Percentiles rank a stretch among this genome's conserved stretches.
phyloP scores from a whole-genome alignment of 2,329 filamentous ascomycete genomes.

The Monilinia fructigena region DNA sequence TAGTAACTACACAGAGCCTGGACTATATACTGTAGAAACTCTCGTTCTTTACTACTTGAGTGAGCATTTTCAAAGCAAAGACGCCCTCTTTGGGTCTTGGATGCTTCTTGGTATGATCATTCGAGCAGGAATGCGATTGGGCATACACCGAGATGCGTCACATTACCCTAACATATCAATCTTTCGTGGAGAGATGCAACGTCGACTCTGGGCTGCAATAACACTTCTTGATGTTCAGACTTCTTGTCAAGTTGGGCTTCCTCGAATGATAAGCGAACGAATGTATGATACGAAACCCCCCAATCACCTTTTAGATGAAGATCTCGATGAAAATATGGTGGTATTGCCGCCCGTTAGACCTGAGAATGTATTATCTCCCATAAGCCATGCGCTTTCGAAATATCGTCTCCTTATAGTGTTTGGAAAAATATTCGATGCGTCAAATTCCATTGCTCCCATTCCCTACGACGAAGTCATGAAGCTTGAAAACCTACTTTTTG shows the following conservation, averaged over 20 bases:
- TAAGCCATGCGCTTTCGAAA: slow-evolving; percentile 55
- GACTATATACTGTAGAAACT: slow-evolving; percentile 49
- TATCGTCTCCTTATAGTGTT: slow-evolving; percentile 49
- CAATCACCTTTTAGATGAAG: slow-evolving; percentile 62
- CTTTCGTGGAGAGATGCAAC: slow-evolving; percentile 61
- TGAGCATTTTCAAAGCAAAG: slow-evolving; percentile 52
- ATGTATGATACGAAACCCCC: slow-evolving; percentile 63
- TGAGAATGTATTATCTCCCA: slow-evolving; percentile 54
- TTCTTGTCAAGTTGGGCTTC: slow-evolving; percentile 66
- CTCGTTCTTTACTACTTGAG: slow-evolving; percentile 53
- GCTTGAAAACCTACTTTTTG: slow-evolving; percentile 48
- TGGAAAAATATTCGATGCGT: slow-evolving; percentile 51
- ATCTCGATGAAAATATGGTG: slow-evolving; percentile 57
- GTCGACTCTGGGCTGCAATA: slow-evolving; percentile 55
- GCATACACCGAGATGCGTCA: slow-evolving; percentile 55
- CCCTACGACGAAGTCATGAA: slow-evolving; percentile 51
- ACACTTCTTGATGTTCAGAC: slow-evolving; percentile 61
- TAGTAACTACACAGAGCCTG: slow-evolving; percentile 52
- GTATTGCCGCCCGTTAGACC: slow-evolving; percentile 57
- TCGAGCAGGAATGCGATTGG: slow-evolving; percentile 57
- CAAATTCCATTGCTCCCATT: slow-evolving; percentile 50
- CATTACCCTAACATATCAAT: slow-evolving; percentile 49
- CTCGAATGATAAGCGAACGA: slow-evolving; percentile 62
- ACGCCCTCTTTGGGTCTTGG: slow-evolving; percentile 54
- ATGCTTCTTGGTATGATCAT: slow-evolving; percentile 52